phyloP scores from a whole-genome alignment of 1,284 basidiomycete genomes.

The Ustilago loliicola region DNA sequence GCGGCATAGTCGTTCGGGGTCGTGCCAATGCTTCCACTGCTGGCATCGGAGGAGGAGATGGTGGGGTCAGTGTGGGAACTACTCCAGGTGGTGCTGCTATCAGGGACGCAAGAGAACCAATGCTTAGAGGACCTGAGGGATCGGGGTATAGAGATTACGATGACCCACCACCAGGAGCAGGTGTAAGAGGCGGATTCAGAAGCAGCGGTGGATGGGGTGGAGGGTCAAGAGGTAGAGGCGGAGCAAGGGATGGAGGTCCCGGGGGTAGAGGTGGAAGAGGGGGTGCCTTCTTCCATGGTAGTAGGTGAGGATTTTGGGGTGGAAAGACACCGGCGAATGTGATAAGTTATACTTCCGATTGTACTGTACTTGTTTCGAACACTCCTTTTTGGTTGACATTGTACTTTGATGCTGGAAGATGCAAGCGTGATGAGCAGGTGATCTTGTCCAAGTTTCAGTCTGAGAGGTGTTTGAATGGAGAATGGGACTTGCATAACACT shows the following conservation, averaged over 20 bases:
- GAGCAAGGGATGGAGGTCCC: slow-evolving; percentile 5
- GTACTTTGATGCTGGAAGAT: too few species aligned
- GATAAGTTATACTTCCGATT: too few species aligned
- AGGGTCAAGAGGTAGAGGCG: slow-evolving; percentile 13
- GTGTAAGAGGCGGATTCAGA: not conserved
- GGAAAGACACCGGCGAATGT: too few species aligned
- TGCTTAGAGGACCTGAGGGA: not conserved
- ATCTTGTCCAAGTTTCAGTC: too few species aligned
- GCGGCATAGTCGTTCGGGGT: slow-evolving; percentile 33
- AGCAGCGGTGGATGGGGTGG: not conserved
- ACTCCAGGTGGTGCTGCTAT: not conserved
- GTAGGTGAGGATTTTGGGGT: not conserved
- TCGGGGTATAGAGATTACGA: slow-evolving; percentile 27
- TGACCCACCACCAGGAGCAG: slow-evolving; percentile 7
- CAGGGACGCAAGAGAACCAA: not conserved
- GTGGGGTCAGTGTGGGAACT: not conserved
- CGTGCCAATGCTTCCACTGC: slow-evolving; percentile 9
- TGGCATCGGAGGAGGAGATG: too few species aligned
- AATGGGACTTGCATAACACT: too few species aligned
- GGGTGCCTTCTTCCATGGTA: not conserved
- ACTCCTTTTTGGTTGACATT: too few species aligned
- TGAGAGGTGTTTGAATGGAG: too few species aligned
- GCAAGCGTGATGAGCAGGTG: too few species aligned
- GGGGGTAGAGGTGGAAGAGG: slow-evolving; percentile 1
- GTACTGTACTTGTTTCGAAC: too few species aligned